These are phyloP conservation scores for Stachybotrys echinatus DNA, from an alignment of 2,329 filamentous ascomycete species.

Conservation along the genomic window DNA sequence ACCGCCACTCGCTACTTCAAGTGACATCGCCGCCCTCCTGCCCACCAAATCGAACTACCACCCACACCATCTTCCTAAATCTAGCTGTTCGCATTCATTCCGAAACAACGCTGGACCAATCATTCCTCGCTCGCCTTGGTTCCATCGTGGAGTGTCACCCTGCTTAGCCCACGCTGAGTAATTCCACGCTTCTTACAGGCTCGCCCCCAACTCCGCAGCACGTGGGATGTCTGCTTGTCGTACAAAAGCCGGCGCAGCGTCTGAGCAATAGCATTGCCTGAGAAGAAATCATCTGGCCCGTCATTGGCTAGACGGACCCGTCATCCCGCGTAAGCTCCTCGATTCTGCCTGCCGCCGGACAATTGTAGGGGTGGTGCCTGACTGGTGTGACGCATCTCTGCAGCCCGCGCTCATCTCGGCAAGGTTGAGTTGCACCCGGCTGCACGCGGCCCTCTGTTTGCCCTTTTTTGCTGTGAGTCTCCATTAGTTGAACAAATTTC, in stretches of 20 bases:
- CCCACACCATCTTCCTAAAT: too few relatives aligned
- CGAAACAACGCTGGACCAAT: too few relatives aligned
- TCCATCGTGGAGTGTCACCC: too few relatives aligned
- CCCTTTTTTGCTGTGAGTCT: background rate
- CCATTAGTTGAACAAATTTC: background rate
- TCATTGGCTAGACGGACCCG: background rate
- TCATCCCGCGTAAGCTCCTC: background rate
- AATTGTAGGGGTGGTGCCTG: background rate
- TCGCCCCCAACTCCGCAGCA: background rate
- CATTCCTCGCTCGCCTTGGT: too few relatives aligned
- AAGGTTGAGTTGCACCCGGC: background rate
- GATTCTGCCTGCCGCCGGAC: background rate
- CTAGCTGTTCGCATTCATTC: too few relatives aligned
- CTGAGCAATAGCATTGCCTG: background rate
- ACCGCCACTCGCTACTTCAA: too few relatives aligned
- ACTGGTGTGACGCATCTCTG: background rate
- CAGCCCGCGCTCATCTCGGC: background rate
- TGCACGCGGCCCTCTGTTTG: background rate
- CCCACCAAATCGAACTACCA: too few relatives aligned
- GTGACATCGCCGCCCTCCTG: too few relatives aligned
- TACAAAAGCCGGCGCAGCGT: background rate
- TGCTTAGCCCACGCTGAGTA: slow-evolving; percentile 23
- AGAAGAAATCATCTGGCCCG: background rate
- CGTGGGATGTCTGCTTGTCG: background rate
- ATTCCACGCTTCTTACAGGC: slow-evolving; percentile 28